Base-by-base conservation (phyloP, 306 rosid species). In the Prunus padus region DNA sequence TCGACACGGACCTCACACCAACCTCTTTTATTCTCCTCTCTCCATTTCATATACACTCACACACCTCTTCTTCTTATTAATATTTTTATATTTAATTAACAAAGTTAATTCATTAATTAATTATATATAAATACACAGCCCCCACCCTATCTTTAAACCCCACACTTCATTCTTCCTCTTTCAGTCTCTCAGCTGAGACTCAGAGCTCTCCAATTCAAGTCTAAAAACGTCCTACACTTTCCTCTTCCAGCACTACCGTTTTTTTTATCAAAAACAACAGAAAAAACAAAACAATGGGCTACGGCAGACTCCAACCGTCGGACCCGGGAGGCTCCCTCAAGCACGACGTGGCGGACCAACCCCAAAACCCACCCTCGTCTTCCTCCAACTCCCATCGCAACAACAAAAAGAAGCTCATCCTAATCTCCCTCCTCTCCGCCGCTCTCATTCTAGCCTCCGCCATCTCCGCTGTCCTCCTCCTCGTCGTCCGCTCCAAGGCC, bases 1-100 rank as follows among this genome's bases (percentile, higher is more conserved):
- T 19, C 22, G 91, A 88, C 80, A 60, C 75, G 4, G 94, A 92
- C 96, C 65, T 86, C 78, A 78, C 89, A 89, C 82, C 97, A 74
- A 89, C 86, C 92, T 63, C 74, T 51, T 65, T 37, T 68, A 49
- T 56, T 61, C 68, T 63, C 57, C 56, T 31, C 76, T 28, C 44
- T 3, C 25, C n/a, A n/a, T 8, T 19, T n/a, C 40, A 33, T 33
- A 16, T 52, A 3, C 3, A 13, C 23, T 9, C 51, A 22, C 31
- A 0, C 60, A 0, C 4, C 37, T 30, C 20, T 28, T 62, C 15
- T 62, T 33, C 40, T 50, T 15, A 16, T 28, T 16, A n/a, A 61
- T 2, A 55, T 8, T 23, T 25, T 25, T 11, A 11, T 33, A 59
- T 5, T 30, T 61, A 15, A 64, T 18, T 64, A 0, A 64, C 12